Conservation (phyloP, 306 rosid genomes). For the Quercus robur region DNA sequence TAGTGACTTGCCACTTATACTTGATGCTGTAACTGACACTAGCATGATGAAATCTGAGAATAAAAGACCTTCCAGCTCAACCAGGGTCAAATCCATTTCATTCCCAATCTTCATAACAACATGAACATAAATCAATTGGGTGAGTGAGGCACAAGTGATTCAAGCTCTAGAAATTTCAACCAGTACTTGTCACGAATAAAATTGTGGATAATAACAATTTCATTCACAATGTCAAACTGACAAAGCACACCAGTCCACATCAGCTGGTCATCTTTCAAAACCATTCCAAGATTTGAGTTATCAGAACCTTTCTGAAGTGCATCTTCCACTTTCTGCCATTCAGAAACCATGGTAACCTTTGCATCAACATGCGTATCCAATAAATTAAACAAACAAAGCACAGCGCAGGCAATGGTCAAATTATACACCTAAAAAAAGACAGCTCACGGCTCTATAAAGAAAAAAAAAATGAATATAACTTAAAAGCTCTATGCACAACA, state of each 20-base stretch:
- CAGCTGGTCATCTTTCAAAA: conserved; percentile 84
- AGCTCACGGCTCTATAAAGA: neutral
- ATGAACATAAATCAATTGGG: conserved; percentile 91
- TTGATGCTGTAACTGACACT: conserved; percentile 92
- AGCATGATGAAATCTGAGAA: conserved; percentile 91
- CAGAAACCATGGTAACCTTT: conserved; percentile 18
- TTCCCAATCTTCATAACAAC: conserved; percentile 96
- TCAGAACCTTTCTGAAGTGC: conserved; percentile 67
- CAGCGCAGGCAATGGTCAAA: neutral
- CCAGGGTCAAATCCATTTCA: conserved; percentile 89
- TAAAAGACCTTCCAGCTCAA: conserved; percentile 86
- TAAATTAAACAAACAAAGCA: neutral
- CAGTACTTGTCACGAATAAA: conserved; percentile 90
- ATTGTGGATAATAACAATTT: conserved; percentile 79
- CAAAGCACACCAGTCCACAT: conserved; percentile 83
- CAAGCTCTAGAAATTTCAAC: conserved; percentile 88
- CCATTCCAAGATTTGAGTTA: conserved; percentile 49
- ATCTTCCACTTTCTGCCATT: conserved; percentile 83
- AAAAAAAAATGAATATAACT: neutral
- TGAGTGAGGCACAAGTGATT: conserved; percentile 86
- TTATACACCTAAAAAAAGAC: neutral
- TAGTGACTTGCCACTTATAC: conserved; percentile 95
- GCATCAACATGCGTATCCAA: conserved; percentile 15
- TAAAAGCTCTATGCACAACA: conserved; percentile 3
- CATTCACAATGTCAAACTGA: conserved; percentile 93